These are phyloP conservation scores for Lachancea kluyveri DNA, from an alignment of 805 yeast species.

Conservation along the genomic window DNA sequence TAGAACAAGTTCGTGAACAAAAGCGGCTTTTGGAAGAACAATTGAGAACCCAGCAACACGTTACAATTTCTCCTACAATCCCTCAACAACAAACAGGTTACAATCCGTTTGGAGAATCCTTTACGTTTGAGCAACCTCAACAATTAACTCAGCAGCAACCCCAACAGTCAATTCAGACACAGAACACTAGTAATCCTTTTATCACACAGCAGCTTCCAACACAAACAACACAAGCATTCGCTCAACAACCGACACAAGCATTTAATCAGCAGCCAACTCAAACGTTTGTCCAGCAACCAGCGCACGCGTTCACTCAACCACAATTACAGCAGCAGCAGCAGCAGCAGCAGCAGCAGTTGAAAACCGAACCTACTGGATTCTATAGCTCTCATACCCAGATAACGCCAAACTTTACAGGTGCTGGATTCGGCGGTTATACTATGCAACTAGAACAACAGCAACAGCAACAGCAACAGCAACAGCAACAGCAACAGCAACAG, in stretches of 20 bases:
- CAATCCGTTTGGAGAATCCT: constrained; percentile 27
- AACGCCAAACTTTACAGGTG: constrained; percentile 42
- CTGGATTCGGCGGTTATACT: constrained; percentile 52
- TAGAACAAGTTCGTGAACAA: constrained; percentile 31
- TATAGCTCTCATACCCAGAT: constrained; percentile 24
- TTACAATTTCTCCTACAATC: constrained; percentile 20
- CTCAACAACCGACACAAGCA: constrained; percentile 3
- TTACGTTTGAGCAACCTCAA: constrained; percentile 25
- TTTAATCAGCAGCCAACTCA: constrained; percentile 4
- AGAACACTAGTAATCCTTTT: constrained; percentile 20
- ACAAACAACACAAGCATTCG: constrained; percentile 6
- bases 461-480: constrained; percentile 20
- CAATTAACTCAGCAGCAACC: too few species aligned
- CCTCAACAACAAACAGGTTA: constrained; percentile 24
- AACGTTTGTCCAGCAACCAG: constrained; percentile 8
- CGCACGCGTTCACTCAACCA: constrained; percentile 13
- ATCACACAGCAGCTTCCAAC: constrained; percentile 14
- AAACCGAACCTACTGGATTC: constrained; percentile 21
- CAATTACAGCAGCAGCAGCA: constrained; percentile 8
- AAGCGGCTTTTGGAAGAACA: constrained; percentile 28
- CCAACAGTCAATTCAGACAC: constrained; percentile 12
- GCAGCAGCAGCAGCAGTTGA: constrained; percentile 17
- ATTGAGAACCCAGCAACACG: constrained; percentile 24
- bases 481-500: constrained; percentile 7
- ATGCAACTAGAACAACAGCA: constrained; percentile 24